phyloP scores from a whole-genome alignment of 1,139 yeast species.

The Geotrichum cucujoidarum region DNA sequence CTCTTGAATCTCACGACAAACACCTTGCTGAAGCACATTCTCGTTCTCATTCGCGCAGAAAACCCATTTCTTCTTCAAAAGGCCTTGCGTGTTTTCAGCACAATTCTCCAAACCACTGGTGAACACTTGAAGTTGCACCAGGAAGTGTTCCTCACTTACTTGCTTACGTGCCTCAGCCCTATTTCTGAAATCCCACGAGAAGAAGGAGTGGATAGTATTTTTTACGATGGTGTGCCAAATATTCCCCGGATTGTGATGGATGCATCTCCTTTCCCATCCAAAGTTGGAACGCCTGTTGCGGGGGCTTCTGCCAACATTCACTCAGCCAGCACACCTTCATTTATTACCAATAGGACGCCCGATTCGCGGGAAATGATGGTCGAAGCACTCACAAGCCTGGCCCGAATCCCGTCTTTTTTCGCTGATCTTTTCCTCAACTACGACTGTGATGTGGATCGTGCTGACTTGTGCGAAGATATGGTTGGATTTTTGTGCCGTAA shows the following conservation, averaged over 20 bases:
- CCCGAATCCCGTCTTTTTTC: conserved; percentile 74
- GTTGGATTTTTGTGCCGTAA: conserved; percentile 68
- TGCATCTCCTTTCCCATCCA: conserved; percentile 25
- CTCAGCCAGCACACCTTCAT: conserved; percentile 15
- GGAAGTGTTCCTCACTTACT: conserved; percentile 39
- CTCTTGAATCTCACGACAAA: conserved; percentile 67
- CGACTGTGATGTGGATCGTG: conserved; percentile 87
- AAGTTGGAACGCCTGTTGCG: conserved; percentile 20
- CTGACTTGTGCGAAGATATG: conserved; percentile 68
- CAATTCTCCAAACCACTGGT: conserved; percentile 42
- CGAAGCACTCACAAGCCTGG: conserved; percentile 74
- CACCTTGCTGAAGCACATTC: conserved; percentile 73
- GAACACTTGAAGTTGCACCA: conserved; percentile 40
- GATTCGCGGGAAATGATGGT: conserved; percentile 72
- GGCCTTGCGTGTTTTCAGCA: conserved; percentile 69
- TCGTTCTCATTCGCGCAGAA: conserved; percentile 73
- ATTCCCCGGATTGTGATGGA: conserved; percentile 35
- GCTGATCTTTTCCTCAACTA: conserved; percentile 72
- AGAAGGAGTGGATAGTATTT: conserved; percentile 38
- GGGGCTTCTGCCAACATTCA: conserved; percentile 23
- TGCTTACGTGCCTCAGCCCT: conserved; percentile 39
- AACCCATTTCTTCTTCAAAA: conserved; percentile 63
- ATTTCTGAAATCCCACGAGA: conserved; percentile 39
- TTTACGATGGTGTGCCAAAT: conserved; percentile 42
- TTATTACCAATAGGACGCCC: conserved; percentile 31